Evolutionary conservation across 371 early-diverging fungal species (phyloP).

Genomic region (Mortierella sp.): DNA sequence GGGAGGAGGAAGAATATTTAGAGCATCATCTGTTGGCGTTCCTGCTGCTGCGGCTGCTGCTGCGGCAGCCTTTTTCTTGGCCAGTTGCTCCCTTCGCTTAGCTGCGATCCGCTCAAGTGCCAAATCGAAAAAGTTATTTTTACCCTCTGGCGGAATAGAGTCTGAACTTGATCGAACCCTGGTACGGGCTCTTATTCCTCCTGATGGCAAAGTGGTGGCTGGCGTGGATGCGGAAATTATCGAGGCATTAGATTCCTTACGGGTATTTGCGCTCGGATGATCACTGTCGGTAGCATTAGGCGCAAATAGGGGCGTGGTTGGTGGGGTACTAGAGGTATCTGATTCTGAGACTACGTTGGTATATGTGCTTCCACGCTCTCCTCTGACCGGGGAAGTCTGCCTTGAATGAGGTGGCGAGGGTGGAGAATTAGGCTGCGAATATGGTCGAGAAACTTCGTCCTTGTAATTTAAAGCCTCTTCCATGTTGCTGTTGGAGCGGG

Average conservation of each 20-base stretch:
- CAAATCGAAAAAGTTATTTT: slow-evolving; percentile 40
- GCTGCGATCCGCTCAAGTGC: slow-evolving; percentile 32
- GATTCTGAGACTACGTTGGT: slow-evolving; percentile 6
- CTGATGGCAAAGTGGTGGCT: not conserved
- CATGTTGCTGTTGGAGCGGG: not conserved
- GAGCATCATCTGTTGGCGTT: not conserved
- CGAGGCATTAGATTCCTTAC: not conserved
- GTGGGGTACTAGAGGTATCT: slow-evolving; percentile 29
- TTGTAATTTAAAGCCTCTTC: not conserved
- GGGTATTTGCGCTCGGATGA: not conserved
- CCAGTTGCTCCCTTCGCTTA: slow-evolving; percentile 29
- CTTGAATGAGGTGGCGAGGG: slow-evolving; percentile 44
- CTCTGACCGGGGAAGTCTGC: slow-evolving; percentile 24
- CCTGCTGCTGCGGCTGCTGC: slow-evolving; percentile 7
- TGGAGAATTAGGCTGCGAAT: slow-evolving; percentile 15
- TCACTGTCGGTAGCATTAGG: not conserved
- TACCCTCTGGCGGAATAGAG: slow-evolving; percentile 9
- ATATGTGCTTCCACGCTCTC: not conserved
- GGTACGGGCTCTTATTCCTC: slow-evolving; percentile 15
- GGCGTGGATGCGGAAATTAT: not conserved
- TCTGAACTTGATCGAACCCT: slow-evolving; percentile 26
- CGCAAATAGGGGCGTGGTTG: slow-evolving; percentile 27
- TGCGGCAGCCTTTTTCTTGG: slow-evolving; percentile 31
- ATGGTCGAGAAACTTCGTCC: not conserved
- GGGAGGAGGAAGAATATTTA: no score